Conservation (phyloP, 2,329 filamentous ascomycete species). For the Pseudocercospora crystallina region DNA sequence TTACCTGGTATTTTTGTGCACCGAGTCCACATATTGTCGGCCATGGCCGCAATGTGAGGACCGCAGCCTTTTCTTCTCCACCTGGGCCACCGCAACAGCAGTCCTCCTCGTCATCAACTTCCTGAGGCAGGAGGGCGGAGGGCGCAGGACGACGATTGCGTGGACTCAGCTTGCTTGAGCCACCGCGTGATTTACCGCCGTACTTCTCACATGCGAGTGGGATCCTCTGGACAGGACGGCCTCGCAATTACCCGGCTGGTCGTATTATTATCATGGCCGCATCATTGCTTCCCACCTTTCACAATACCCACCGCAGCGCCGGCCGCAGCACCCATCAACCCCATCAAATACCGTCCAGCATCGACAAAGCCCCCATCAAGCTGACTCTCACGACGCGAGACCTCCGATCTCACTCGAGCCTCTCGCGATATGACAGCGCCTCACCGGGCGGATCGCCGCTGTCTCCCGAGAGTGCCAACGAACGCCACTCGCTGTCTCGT, state of each 20-base stretch:
- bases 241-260: background rate
- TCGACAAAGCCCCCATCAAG: slow-evolving; percentile 11
- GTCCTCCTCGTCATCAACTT: too few relatives aligned
- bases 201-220: slow-evolving; percentile 5
- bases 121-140: background rate
- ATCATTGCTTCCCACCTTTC: slow-evolving; percentile 3
- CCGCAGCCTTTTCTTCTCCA: too few relatives aligned
- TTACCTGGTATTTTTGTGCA: too few relatives aligned
- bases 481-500: too few relatives aligned
- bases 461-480: slow-evolving; percentile 5
- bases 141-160: background rate
- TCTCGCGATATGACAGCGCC: slow-evolving; percentile 4
- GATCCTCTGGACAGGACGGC: background rate
- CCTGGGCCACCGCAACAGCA: too few relatives aligned
- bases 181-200: slow-evolving; percentile 1
- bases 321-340: slow-evolving; percentile 19
- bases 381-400: slow-evolving; percentile 17
- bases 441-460: background rate
- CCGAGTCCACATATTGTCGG: too few relatives aligned
- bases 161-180: slow-evolving; percentile 5
- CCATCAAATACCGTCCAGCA: background rate
- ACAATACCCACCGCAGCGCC: slow-evolving; percentile 16
- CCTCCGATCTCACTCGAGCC: slow-evolving; percentile 13
- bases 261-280: slow-evolving; percentile 9
- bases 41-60: too few relatives aligned